Percentiles rank a stretch among this genome's conserved stretches.
These are phyloP conservation scores for Globisporangium lucens DNA, from an alignment of 352 stramenopile genomes.

Conservation along the genomic window DNA sequence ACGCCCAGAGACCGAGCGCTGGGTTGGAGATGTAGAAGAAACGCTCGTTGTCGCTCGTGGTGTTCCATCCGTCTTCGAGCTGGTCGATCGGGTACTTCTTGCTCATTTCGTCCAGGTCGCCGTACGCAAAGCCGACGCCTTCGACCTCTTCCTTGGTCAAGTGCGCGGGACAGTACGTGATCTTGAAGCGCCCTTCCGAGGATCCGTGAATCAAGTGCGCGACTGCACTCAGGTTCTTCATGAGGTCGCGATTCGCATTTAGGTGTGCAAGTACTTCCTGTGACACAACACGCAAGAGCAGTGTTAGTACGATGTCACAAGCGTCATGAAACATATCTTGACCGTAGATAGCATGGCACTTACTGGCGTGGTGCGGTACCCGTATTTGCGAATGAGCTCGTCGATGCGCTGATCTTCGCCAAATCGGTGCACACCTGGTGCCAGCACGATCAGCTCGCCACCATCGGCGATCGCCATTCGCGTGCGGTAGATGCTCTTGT, in stretches of 20 bases:
- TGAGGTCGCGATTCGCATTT: conserved; percentile 90
- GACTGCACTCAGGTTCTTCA: conserved; percentile 93
- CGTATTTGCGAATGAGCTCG: conserved; percentile 95
- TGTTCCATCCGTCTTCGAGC: conserved; percentile 94
- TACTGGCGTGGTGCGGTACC: conserved; percentile 94
- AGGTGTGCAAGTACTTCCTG: conserved; percentile 92
- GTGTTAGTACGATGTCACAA: conserved; percentile 4
- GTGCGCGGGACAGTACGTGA: conserved; percentile 93
- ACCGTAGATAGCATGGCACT: conserved; percentile 9
- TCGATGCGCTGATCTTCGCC: conserved; percentile 95
- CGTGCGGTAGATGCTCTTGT: conserved; percentile 98
- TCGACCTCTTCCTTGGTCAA: conserved; percentile 93
- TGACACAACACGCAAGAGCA: conserved; percentile 6
- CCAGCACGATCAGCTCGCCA: conserved; percentile 94
- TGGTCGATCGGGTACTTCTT: conserved; percentile 76
- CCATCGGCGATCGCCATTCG: conserved; percentile 96
- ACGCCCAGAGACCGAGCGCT: conserved; percentile 95
- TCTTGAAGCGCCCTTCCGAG: conserved; percentile 95
- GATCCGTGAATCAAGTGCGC: conserved; percentile 97
- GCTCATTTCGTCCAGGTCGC: conserved; percentile 81
- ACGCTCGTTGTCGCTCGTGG: conserved; percentile 62
- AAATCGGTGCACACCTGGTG: conserved; percentile 92
- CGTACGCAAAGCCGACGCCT: conserved; percentile 91
- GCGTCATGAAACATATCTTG: not conserved
- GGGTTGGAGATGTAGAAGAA: conserved; percentile 98